These are phyloP conservation scores for Punctularia strigosozonata DNA, from an alignment of 768 basidiomycete genomes.

Conservation along the genomic window DNA sequence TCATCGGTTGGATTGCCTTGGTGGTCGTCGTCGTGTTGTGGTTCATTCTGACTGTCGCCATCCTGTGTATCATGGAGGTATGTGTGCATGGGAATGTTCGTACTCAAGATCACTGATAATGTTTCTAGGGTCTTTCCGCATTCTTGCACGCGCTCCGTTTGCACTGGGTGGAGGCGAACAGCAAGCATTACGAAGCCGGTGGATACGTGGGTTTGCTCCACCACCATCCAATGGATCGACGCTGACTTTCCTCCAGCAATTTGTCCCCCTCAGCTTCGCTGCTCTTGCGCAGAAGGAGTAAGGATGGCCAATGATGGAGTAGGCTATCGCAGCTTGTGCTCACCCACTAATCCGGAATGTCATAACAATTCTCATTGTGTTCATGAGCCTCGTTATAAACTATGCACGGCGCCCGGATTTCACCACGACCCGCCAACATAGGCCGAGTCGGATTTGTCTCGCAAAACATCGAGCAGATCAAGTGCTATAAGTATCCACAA, in stretches of 20 bases:
- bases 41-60: conserved; percentile 64
- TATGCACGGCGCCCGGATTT: too few relatives aligned
- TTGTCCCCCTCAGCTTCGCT: conserved; percentile 37
- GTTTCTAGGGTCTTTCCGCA: conserved; percentile 73
- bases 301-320: too few relatives aligned
- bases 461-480: too few relatives aligned
- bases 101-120: conserved; percentile 11
- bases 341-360: too few relatives aligned
- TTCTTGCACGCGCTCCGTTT: conserved; percentile 93
- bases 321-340: too few relatives aligned
- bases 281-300: conserved; percentile 26
- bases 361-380: too few relatives aligned
- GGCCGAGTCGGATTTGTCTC: too few relatives aligned
- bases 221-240: conserved; percentile 17
- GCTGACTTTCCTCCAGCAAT: conserved; percentile 25
- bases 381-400: too few relatives aligned
- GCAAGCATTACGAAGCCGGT: conserved; percentile 87
- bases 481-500: too few relatives aligned
- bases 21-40: conserved; percentile 52
- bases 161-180: conserved; percentile 98
- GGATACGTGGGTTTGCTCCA: conserved; percentile 62
- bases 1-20: conserved; percentile 27
- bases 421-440: too few relatives aligned
- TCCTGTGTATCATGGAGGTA: conserved; percentile 95
- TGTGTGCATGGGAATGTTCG: conserved; percentile 19